Evolutionary conservation across 1,284 basidiomycete species (phyloP).

Genomic region (Jaminaea rosea): DNA sequence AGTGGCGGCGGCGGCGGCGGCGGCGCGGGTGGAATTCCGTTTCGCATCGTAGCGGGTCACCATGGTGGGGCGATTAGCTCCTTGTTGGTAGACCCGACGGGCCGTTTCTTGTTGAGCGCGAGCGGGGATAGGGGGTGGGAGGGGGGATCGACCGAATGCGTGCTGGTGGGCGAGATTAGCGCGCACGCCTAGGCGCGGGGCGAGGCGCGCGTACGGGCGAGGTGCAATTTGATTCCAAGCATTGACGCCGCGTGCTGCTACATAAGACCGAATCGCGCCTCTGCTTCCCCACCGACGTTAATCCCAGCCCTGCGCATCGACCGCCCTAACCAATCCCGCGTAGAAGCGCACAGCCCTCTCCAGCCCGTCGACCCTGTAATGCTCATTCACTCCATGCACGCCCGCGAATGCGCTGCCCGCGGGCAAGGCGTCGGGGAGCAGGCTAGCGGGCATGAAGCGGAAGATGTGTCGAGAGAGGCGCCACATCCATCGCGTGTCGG

Average conservation of each 20-base stretch:
- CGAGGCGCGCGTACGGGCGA: background rate
- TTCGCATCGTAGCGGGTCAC: slow-evolving; percentile 93
- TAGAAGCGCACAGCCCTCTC: background rate
- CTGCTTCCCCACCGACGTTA: background rate
- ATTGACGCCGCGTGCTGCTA: background rate
- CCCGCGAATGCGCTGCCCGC: background rate
- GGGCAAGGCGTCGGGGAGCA: background rate
- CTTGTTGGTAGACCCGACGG: slow-evolving; percentile 76
- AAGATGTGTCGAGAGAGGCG: slow-evolving; percentile 1
- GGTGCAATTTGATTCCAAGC: background rate
- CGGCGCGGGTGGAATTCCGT: slow-evolving; percentile 48
- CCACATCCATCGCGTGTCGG: background rate
- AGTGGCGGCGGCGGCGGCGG: slow-evolving; percentile 54
- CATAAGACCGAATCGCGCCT: background rate
- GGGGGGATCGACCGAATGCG: slow-evolving; percentile 30
- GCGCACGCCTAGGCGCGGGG: background rate
- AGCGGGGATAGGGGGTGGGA: slow-evolving; percentile 91
- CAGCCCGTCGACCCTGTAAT: background rate
- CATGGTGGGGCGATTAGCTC: slow-evolving; percentile 86
- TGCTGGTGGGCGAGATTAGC: slow-evolving; percentile 38
- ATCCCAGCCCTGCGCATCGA: background rate
- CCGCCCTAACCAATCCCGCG: background rate
- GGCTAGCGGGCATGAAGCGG: background rate
- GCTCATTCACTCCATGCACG: slow-evolving; percentile 3
- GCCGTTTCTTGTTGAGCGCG: slow-evolving; percentile 75